Evolutionary conservation across 495 filamentous ascomycete genomes (phyloP).

Genomic region (Trichoderma erinaceum): DNA sequence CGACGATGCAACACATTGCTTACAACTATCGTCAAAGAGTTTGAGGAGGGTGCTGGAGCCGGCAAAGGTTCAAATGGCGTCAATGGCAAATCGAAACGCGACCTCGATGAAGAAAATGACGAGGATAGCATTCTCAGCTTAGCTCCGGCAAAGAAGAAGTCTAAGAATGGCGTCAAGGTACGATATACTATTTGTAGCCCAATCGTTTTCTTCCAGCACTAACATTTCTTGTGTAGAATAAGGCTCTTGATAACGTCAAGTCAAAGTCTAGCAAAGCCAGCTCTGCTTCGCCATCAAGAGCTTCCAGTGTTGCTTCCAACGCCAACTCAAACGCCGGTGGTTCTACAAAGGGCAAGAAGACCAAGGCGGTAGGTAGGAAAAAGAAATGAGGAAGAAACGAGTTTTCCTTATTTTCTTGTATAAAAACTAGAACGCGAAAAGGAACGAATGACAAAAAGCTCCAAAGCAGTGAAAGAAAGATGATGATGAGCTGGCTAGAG

Average conservation of each 20-base stretch:
- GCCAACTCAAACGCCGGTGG: slow-evolving; percentile 1
- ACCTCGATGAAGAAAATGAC: slow-evolving; percentile 73
- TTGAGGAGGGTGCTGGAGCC: slow-evolving; percentile 55
- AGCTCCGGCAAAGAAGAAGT: slow-evolving; percentile 86
- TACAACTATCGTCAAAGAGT: slow-evolving; percentile 88
- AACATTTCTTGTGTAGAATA: slow-evolving; percentile 41
- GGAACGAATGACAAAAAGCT: not conserved
- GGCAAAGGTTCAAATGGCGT: slow-evolving; percentile 57
- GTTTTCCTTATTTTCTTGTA: too few relatives aligned
- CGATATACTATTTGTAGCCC: slow-evolving; percentile 21
- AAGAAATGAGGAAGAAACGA: not conserved
- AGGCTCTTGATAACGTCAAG: slow-evolving; percentile 57
- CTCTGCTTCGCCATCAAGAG: slow-evolving; percentile 50
- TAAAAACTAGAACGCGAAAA: not conserved
- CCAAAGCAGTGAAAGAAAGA: not conserved
- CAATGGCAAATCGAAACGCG: slow-evolving; percentile 66
- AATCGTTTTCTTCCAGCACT: too few relatives aligned
- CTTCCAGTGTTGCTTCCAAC: slow-evolving; percentile 46
- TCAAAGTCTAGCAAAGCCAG: slow-evolving; percentile 49
- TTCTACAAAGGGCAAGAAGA: slow-evolving; percentile 50
- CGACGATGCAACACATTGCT: slow-evolving; percentile 90
- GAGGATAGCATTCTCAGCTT: slow-evolving; percentile 66
- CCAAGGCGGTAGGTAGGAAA: slow-evolving; percentile 25
- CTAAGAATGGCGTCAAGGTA: slow-evolving; percentile 73
- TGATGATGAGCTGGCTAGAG: not conserved